Base-by-base conservation (phyloP, 2,329 filamentous ascomycete species). In the Fusarium keratoplasticum region DNA sequence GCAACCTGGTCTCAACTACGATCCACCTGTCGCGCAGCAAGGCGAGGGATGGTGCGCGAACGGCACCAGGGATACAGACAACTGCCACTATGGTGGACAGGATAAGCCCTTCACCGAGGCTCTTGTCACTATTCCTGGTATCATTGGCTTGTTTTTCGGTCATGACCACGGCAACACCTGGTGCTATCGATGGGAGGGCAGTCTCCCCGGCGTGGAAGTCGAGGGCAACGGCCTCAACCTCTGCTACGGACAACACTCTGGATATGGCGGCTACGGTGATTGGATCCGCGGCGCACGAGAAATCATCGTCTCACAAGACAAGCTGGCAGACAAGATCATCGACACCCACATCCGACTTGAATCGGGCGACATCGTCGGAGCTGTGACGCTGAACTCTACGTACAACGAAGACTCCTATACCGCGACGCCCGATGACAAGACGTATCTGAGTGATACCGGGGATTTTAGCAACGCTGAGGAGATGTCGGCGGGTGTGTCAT, bases 201-300 rank as follows among this genome's bases (percentile, higher is more conserved):
- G 79, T 2, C 81, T 83, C 0, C 75, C 77, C 9, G 81, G 79
- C 2, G 81, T 83, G 78, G 72, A 75, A 0, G 75, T 84, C 7
- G 64, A 74, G 0, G 87, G 86, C 1, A 86, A 84, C 65, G 86
- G 86, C 2, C 76, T 85, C n/a, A 83, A 86, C 54, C 74, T 89
- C 11, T 89, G 87, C 74, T 93, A 92, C 76, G 90, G 90, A 6
- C 89, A 92, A 72, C 91, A 92, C 73, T 88, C 90, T 0, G 92
- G 92, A 0, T 94, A 94, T 64, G 92, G 92, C 0, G 92, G 92
- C 0, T 94, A 94, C 74, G 90, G 91, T 0, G 84, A 85, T 54
- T 93, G 89, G 89, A 87, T 87, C 11, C 87, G 92, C 0, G 92
- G 92, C 2, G 86, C 87, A 6, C 84, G 90, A 1, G 88, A 92